phyloP scores from a whole-genome alignment of 2,329 filamentous ascomycete genomes.

The Pseudovirgaria hyperparasitica region DNA sequence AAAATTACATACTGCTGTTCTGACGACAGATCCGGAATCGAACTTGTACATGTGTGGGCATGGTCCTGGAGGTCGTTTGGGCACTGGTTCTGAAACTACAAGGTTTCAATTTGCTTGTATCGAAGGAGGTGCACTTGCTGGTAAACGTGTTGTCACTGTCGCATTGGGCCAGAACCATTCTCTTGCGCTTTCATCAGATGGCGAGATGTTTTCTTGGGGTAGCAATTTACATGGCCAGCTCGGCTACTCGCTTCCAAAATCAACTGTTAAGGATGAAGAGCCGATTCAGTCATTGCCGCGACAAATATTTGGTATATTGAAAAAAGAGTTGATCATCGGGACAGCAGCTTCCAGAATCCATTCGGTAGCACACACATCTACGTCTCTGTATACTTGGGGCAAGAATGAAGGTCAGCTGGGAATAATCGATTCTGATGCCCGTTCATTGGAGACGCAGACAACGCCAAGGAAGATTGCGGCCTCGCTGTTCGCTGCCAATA shows the following conservation, averaged over 20 bases:
- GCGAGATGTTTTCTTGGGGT: constrained; percentile 93
- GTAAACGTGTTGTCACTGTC: constrained; percentile 62
- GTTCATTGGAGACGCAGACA: constrained; percentile 73
- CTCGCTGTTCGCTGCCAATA: constrained; percentile 60
- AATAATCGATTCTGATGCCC: constrained; percentile 86
- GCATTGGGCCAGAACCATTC: constrained; percentile 87
- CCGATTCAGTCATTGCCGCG: constrained; percentile 69
- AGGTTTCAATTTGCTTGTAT: constrained; percentile 78
- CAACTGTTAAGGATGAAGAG: constrained; percentile 61
- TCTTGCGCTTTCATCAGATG: constrained; percentile 69
- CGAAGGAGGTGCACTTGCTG: constrained; percentile 57
- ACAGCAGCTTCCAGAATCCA: constrained; percentile 83
- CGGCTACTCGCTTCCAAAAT: constrained; percentile 64
- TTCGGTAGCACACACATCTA: constrained; percentile 74
- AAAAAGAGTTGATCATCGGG: constrained; percentile 70
- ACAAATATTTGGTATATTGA: constrained; percentile 83
- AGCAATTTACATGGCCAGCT: constrained; percentile 76
- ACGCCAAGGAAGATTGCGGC: constrained; percentile 79
- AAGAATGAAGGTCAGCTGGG: constrained; percentile 92
- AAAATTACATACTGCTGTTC: constrained; percentile 79
- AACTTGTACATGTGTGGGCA: constrained; percentile 92
- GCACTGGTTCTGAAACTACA: constrained; percentile 80
- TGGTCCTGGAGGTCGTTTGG: constrained; percentile 78
- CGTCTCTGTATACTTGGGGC: constrained; percentile 82
- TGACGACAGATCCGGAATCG: constrained; percentile 76